Evolutionary conservation across 768 basidiomycete genomes (phyloP), one percentile per base, ranked within the genome.

Genomic region (Dioszegia hungarica): DNA sequence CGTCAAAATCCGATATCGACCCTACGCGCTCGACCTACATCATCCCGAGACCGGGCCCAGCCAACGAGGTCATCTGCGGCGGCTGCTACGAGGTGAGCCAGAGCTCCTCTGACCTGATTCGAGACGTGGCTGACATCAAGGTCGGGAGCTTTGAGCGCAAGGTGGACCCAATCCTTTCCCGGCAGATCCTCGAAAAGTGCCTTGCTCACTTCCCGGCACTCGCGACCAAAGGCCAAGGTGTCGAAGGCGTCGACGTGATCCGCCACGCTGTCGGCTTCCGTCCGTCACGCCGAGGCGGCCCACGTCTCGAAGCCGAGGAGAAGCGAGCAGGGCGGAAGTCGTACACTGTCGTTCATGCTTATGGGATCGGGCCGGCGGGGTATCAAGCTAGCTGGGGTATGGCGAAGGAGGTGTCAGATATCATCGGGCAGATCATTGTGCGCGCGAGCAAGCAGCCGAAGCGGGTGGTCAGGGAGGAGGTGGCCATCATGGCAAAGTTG

Each of bases 191-290:
- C n/a, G 34, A 51, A 34, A 34, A 37, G n/a, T 51, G 49, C 20
- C 36, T 51, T 9, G 36, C 5, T 17, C 49, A 37, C 37, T 25
- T 37, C n/a, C 49, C 49, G 8, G 49, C 17, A 20, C 75, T 80
- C 11, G 66, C 60, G 24, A 57, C 81, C 48, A 33, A 75, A 77
- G 61, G 70, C 37, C 63, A 67, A 63, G 40, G 66, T 61, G 64
- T 76, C 65, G 22, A 68, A 36, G 33, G 73, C 15, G 75, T 82
- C 74, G 41, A 81, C 68, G 63, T 85, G 33, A 62, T 83, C 25
- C 68, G 72, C 6, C 82, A 84, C 69, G 83, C 82, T 55, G 85
- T 84, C 38, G 85, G 84, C 0, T 68, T 85, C 31, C 77, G 85
- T 20, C 85, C 85, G 1, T 80, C 75, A 9, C 77, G 85, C 25